Base-by-base conservation (phyloP, 129 eudicot genomes). In the Ambrosia trifida region DNA sequence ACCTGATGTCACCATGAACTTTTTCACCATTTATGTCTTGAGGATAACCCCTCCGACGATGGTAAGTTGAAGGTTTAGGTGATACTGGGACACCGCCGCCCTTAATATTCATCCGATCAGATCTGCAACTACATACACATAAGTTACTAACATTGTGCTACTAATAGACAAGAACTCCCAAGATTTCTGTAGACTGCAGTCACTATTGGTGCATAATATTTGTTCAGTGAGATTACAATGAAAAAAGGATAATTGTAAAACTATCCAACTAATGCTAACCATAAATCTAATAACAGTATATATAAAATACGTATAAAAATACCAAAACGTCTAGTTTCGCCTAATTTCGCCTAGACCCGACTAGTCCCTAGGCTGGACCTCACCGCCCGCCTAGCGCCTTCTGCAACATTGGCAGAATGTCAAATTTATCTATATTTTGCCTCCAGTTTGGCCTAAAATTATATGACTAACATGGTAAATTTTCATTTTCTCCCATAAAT, bases 31-130 rank as follows among this genome's bases (percentile, higher is more conserved):
- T 80, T 24, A 46, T 54, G 8, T 76, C 82, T 12, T 65, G 71
- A 49, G 83, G 80, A 58, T 70, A 70, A 32, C 86, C 80, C 67
- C 73, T 84, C 13, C 88, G 83, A 5, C 85, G 84, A n/a, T 58
- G 82, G 78, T 84, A 89, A 11, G 89, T 80, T 76, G 89, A 81
- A 50, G 79, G 41, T 72, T 71, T 86, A 44, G 85, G 63, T 50
- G 86, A 61, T 70, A 47, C 73, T 4, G 49, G 56, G 46, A 56
- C 67, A 44, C 60, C 70, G 60, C n/a, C 36, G 70, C 41, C 54
- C 44, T 73, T 77, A 18, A 45, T 50, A 72, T 81, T 78, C 73
- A 70, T 77, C 64, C 32, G 78, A 52, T 80, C 78, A 50, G 52
- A 79, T 52, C 76, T n/a, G 38, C 52, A 66, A 56, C 82, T 81